Percentiles rank a stretch among this genome's conserved stretches.
Evolutionary conservation across 2,329 filamentous ascomycete genomes (phyloP).

Genomic region (Leptographium wingfieldii): DNA sequence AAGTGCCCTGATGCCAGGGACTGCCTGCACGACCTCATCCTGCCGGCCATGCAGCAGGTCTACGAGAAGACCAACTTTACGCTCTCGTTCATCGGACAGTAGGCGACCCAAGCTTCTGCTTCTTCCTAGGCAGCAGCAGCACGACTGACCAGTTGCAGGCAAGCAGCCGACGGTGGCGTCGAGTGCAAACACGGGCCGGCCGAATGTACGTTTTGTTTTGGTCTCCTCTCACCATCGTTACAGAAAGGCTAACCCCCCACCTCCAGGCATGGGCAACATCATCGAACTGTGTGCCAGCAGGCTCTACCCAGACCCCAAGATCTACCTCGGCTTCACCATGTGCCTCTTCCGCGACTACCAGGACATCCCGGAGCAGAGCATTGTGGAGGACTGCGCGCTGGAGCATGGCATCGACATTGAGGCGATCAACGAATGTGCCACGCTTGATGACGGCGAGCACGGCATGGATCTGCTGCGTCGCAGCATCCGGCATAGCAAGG

Average conservation of each 20-base stretch:
- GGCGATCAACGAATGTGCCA: conserved; percentile 69
- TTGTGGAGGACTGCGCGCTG: conserved; percentile 77
- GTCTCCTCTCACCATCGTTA: neutral
- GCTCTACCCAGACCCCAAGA: conserved; percentile 74
- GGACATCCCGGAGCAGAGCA: conserved; percentile 62
- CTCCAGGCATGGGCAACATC: conserved; percentile 68
- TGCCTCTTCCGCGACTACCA: conserved; percentile 68
- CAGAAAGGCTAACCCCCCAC: conserved; percentile 7
- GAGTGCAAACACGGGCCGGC: conserved; percentile 77
- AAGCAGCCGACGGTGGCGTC: conserved; percentile 67
- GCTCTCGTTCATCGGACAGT: conserved; percentile 80
- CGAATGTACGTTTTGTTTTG: conserved; percentile 20
- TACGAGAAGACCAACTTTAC: conserved; percentile 81
- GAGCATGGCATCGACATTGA: conserved; percentile 83
- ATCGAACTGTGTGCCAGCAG: conserved; percentile 81
- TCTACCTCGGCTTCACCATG: conserved; percentile 84
- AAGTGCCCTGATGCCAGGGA: conserved; percentile 90
- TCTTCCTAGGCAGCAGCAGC: neutral
- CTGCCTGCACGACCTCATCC: conserved; percentile 66
- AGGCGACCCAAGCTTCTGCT: conserved; percentile 18
- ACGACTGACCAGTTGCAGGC: conserved; percentile 27
- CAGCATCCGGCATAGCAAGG: conserved; percentile 51
- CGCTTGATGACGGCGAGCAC: conserved; percentile 59
- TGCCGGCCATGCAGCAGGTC: conserved; percentile 76
- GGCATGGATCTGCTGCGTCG: conserved; percentile 54